These are phyloP conservation scores for Cryphonectria parasitica DNA, from an alignment of 2,329 filamentous ascomycete genomes.

Conservation along the genomic window DNA sequence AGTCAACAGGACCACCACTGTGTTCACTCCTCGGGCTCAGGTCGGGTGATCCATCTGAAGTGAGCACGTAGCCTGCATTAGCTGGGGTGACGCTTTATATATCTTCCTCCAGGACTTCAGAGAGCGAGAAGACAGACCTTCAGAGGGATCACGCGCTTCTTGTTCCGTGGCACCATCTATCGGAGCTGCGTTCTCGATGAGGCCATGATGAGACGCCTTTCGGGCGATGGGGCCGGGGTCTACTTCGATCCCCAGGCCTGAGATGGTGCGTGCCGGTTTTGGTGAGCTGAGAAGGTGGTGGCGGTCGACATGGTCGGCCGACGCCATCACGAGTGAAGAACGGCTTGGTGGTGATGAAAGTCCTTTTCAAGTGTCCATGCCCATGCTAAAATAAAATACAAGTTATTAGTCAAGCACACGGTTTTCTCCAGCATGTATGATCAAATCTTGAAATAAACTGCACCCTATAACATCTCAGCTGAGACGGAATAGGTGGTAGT, in stretches of 20 bases:
- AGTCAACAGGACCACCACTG: background rate
- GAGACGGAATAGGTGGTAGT: background rate
- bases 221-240: constrained; percentile 10
- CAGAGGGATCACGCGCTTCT: constrained; percentile 14
- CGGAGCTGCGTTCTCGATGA: constrained; percentile 22
- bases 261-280: constrained; percentile 6
- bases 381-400: background rate
- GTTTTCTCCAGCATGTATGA: background rate
- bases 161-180: constrained; percentile 1
- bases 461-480: background rate
- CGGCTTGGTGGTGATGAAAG: background rate
- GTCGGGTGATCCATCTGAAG: constrained; percentile 3
- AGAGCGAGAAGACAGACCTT: background rate
- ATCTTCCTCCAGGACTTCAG: no score
- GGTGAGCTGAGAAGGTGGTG: background rate
- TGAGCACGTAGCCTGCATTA: background rate
- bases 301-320: background rate
- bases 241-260: constrained; percentile 21
- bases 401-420: no score
- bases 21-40: background rate
- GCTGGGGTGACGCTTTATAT: constrained; percentile 1
- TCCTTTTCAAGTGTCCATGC: background rate
- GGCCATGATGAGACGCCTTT: constrained; percentile 18
- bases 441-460: background rate
- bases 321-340: background rate